Evolutionary conservation across 352 stramenopile genomes (phyloP).

Genomic region (Phytophthora sp.): DNA sequence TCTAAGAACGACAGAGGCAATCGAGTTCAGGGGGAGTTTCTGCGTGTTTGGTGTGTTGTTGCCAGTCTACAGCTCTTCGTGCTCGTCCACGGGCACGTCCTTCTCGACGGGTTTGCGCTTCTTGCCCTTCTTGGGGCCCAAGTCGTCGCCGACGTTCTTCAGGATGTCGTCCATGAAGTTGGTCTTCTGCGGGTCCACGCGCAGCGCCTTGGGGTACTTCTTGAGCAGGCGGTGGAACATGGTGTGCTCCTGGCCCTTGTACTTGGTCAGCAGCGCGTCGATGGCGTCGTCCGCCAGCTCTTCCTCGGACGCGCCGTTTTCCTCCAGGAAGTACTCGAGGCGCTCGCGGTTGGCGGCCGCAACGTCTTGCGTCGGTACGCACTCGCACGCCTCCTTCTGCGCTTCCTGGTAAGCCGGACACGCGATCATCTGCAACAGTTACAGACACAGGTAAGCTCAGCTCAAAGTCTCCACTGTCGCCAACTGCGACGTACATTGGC

Average conservation of each 20-base stretch:
- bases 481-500: slow-evolving; percentile 40
- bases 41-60: not conserved
- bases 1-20: slow-evolving; percentile 9
- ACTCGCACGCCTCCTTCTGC: slow-evolving; percentile 76
- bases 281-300: slow-evolving; percentile 46
- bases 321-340: slow-evolving; percentile 61
- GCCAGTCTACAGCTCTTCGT: slow-evolving; percentile 38
- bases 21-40: too few relatives aligned
- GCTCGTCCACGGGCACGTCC: slow-evolving; percentile 34
- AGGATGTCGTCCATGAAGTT: slow-evolving; percentile 70
- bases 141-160: slow-evolving; percentile 16
- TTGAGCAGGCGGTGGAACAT: slow-evolving; percentile 68
- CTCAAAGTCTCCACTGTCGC: not conserved
- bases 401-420: slow-evolving; percentile 70
- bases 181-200: slow-evolving; percentile 45
- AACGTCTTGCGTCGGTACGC: slow-evolving; percentile 40
- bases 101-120: slow-evolving; percentile 19
- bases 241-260: slow-evolving; percentile 61
- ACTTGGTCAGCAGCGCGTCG: slow-evolving; percentile 67
- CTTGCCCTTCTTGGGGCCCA: slow-evolving; percentile 17
- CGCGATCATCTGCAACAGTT: slow-evolving; percentile 51
- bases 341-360: slow-evolving; percentile 44
- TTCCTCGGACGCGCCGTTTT: slow-evolving; percentile 43
- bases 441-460: not conserved
- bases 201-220: slow-evolving; percentile 67